A percentile compares a stretch with the other conserved stretches of the same genome.
phyloP scores from a whole-genome alignment of 345 rosid genomes.

The Chamaenerion angustifolium region DNA sequence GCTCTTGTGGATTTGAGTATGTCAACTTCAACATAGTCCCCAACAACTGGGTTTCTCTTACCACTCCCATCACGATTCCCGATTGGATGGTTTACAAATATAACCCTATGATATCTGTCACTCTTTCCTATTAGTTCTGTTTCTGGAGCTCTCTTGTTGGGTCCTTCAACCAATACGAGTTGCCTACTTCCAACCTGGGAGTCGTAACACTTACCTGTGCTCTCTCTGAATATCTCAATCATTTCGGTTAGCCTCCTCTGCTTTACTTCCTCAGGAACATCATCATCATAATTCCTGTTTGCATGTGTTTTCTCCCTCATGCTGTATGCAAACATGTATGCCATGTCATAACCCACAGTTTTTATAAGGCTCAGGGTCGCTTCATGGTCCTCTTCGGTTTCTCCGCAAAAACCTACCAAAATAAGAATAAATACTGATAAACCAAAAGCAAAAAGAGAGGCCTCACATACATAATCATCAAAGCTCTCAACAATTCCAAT shows the following conservation, averaged over 20 bases:
- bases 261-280: constrained; percentile 73
- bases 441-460: no score
- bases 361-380: constrained; percentile 58
- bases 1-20: constrained; percentile 57
- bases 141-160: constrained; percentile 79
- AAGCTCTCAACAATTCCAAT: no score
- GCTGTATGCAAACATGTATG: constrained; percentile 98
- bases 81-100: constrained; percentile 37
- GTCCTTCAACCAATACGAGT: constrained; percentile 79
- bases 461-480: no score
- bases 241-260: constrained; percentile 80
- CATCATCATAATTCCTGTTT: constrained; percentile 56
- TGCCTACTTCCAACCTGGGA: constrained; percentile 59
- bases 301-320: constrained; percentile 95
- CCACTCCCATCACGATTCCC: constrained; percentile 18
- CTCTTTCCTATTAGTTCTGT: constrained; percentile 80
- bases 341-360: constrained; percentile 79
- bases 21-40: constrained; percentile 70
- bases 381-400: constrained; percentile 79
- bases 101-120: constrained; percentile 71
- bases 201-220: constrained; percentile 64
- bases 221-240: constrained; percentile 60
- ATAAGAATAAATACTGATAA: constrained; percentile 1
- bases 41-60: constrained; percentile 40
- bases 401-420: constrained; percentile 75